Percentiles rank a stretch among this genome's conserved stretches.
These are phyloP conservation scores for Anaeromyces robustus DNA, from an alignment of 192 early-diverging fungal genomes.

Conservation along the genomic window DNA sequence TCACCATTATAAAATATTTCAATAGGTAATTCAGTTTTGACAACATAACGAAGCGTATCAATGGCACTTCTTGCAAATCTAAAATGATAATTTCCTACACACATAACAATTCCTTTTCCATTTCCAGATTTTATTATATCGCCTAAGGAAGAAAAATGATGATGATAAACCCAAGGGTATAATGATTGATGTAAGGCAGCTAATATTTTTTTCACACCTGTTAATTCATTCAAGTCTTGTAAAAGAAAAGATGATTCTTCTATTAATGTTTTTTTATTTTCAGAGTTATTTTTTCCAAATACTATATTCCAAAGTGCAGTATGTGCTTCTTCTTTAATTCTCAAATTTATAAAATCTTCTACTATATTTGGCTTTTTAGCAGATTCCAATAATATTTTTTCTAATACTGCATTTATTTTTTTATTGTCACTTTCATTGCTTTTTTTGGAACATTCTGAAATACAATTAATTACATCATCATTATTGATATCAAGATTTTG, in stretches of 20 bases:
- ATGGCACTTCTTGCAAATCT: constrained; percentile 18
- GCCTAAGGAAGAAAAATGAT: neutral
- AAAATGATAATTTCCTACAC: constrained; percentile 31
- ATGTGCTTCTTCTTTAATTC: neutral
- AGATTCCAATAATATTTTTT: neutral
- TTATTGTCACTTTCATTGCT: neutral
- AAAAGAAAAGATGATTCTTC: neutral
- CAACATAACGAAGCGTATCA: constrained; percentile 16
- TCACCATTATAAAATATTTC: constrained; percentile 37
- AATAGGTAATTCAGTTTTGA: constrained; percentile 34
- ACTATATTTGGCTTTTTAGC: neutral
- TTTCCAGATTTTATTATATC: neutral
- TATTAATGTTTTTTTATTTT: neutral
- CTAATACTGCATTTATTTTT: neutral
- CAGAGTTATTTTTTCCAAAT: neutral
- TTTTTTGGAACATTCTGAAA: neutral
- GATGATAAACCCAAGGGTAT: neutral
- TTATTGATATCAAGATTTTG: neutral
- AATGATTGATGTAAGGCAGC: neutral
- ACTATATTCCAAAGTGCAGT: neutral
- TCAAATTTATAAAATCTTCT: neutral
- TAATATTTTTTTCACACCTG: neutral
- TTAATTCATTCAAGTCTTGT: neutral
- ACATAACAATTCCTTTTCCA: constrained; percentile 27
- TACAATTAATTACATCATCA: neutral